phyloP scores from a whole-genome alignment of 805 yeast genomes.

The Yamadazyma laniorum region DNA sequence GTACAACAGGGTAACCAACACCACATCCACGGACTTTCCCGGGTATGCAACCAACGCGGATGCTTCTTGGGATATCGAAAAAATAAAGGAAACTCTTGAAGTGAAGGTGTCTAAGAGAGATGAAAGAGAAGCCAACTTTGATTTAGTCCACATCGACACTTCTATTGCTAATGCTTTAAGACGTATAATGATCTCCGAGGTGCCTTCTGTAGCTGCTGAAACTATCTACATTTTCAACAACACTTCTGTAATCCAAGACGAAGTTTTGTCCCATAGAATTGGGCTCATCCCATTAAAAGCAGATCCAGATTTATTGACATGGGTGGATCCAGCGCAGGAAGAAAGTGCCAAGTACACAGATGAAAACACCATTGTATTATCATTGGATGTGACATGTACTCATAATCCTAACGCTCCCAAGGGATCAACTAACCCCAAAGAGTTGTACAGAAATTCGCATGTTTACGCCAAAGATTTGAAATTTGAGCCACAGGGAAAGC shows the following conservation, averaged over 20 bases:
- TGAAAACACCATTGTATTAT: constrained; percentile 83
- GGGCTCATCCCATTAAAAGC: constrained; percentile 89
- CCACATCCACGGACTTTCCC: constrained; percentile 88
- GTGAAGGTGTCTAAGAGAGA: constrained; percentile 64
- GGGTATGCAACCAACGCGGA: constrained; percentile 66
- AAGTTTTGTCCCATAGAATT: constrained; percentile 91
- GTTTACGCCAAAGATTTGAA: constrained; percentile 88
- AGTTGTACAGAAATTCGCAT: constrained; percentile 76
- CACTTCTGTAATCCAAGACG: constrained; percentile 96
- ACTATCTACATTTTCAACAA: constrained; percentile 87
- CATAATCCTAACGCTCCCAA: constrained; percentile 81
- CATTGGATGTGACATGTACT: constrained; percentile 79
- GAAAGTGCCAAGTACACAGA: constrained; percentile 70
- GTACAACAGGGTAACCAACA: constrained; percentile 87
- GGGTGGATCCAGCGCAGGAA: constrained; percentile 71
- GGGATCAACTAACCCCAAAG: constrained; percentile 76
- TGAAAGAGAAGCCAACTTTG: constrained; percentile 79
- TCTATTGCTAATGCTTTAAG: constrained; percentile 95
- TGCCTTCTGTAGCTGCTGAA: constrained; percentile 95
- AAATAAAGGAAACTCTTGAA: constrained; percentile 65
- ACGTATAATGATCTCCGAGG: constrained; percentile 95
- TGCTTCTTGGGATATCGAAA: constrained; percentile 78
- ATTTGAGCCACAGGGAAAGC: constrained; percentile 91
- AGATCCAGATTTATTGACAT: constrained; percentile 83
- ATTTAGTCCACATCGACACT: constrained; percentile 81